Percentiles rank a stretch among this genome's conserved stretches.
Conservation (phyloP, 805 yeast species). For the Nakazawaea molendinolei region DNA sequence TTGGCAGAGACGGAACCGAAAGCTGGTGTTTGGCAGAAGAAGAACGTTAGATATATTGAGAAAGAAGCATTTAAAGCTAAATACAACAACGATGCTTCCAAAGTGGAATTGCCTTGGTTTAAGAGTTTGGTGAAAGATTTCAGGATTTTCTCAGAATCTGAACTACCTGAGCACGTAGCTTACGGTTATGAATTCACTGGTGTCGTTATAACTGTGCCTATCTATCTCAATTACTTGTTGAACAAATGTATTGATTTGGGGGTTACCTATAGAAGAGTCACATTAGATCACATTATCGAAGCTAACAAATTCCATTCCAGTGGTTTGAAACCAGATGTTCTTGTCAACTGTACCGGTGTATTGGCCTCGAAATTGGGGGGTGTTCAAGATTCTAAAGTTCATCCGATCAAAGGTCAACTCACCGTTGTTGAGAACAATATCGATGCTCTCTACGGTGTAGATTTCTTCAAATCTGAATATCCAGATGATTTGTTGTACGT, state of each 20-base stretch:
- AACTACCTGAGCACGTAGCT: constrained; percentile 23
- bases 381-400: constrained; percentile 35
- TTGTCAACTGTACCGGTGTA: constrained; percentile 56
- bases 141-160: constrained; percentile 21
- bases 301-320: constrained; percentile 36
- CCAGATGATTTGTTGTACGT: constrained; percentile 47
- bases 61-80: constrained; percentile 19
- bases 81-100: constrained; percentile 17
- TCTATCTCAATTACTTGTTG: constrained; percentile 47
- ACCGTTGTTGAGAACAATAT: constrained; percentile 41
- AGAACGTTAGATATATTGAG: constrained; percentile 15
- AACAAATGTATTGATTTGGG: constrained; percentile 39
- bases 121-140: constrained; percentile 29
- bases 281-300: constrained; percentile 37
- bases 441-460: constrained; percentile 27
- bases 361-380: constrained; percentile 38
- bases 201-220: constrained; percentile 51
- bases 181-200: constrained; percentile 45
- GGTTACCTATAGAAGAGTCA: constrained; percentile 35
- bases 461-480: constrained; percentile 27
- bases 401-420: constrained; percentile 55
- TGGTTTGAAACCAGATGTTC: constrained; percentile 36
- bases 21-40: constrained; percentile 29
- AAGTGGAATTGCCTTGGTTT: constrained; percentile 30
- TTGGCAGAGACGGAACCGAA: constrained; percentile 32